Conservation (phyloP, 2,329 filamentous ascomycete species). For the Penicillium fuscoglaucum region DNA sequence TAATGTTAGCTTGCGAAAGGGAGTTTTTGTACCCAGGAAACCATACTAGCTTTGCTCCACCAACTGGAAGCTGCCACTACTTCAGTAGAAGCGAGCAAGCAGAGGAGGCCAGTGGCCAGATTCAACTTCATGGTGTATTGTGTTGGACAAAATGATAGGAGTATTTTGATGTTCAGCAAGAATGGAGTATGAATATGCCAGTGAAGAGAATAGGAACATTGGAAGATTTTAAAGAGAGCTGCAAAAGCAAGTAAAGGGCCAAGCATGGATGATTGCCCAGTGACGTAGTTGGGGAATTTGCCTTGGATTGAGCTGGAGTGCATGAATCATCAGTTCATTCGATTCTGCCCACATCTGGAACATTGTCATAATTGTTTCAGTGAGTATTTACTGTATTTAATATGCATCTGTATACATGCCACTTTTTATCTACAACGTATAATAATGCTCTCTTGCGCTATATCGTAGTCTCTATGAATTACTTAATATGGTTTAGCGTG, state of each 20-base stretch:
- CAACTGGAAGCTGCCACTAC: slow-evolving; percentile 72
- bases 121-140: slow-evolving; percentile 71
- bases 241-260: slow-evolving; percentile 11
- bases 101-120: slow-evolving; percentile 66
- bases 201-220: neutral
- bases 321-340: slow-evolving; percentile 26
- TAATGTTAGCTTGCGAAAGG: slow-evolving; percentile 3
- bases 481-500: neutral
- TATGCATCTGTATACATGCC: neutral
- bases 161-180: neutral
- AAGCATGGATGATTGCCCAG: slow-evolving; percentile 32
- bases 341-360: neutral
- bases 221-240: slow-evolving; percentile 7
- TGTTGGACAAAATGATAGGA: neutral
- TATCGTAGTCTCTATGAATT: neutral
- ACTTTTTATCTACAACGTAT: neutral
- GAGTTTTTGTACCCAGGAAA: neutral
- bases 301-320: slow-evolving; percentile 18
- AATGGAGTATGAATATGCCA: slow-evolving; percentile 3
- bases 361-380: neutral
- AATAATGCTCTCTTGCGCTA: neutral
- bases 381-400: neutral
- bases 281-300: slow-evolving; percentile 36
- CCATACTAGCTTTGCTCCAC: slow-evolving; percentile 82
- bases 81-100: slow-evolving; percentile 68